Base-by-base conservation (phyloP, 169 alveolate genomes). In the Cryptosporidium ubiquitum region DNA sequence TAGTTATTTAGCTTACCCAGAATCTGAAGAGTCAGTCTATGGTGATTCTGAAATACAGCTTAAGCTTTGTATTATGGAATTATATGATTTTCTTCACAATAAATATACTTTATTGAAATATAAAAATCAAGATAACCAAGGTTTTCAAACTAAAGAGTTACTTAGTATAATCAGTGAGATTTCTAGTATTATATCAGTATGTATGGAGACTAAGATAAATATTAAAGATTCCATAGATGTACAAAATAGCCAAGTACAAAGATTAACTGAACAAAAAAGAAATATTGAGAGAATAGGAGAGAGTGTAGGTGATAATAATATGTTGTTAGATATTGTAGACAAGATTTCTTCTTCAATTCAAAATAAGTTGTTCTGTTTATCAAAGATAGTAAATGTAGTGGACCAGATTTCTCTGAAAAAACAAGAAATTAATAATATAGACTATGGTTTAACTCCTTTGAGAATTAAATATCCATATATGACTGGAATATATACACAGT, bases 391-490 rank as follows among this genome's bases (percentile, higher is more conserved):
- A 33, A 23, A 68, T 23, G n/a, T 4, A 35, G 1, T 9, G 55
- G 58, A 68, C 3, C 33, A 18, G 29, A 10, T 37, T 10, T 9
- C 29, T 7, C 7, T 40, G 3, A 68, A 23, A 35, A n/a, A 68
- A 37, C 10, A 68, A 37, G 52, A 68, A 16, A 4, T 18, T 16
- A 16, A 42, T 47, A 39, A 40, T 37, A 1, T 49, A 10, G 84
- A 70, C 18, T 31, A 14, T 47, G 14, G 14, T 29, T 35, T 74
- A 74, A 74, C 73, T 39, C 86, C 86, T 39, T 42, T 74, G 10
- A 52, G 73, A 23, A 74, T 74, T 31, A 74, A 74, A 74, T 74
- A 74, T 57, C 86, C 86, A 26, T 74, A 74, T 74, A 29, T 74
- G 20, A 74, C 86, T 37, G 86, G 86, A n/a, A 74, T 73, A 57